phyloP scores from a whole-genome alignment of 495 filamentous ascomycete genomes.

The Penicillium parvum region DNA sequence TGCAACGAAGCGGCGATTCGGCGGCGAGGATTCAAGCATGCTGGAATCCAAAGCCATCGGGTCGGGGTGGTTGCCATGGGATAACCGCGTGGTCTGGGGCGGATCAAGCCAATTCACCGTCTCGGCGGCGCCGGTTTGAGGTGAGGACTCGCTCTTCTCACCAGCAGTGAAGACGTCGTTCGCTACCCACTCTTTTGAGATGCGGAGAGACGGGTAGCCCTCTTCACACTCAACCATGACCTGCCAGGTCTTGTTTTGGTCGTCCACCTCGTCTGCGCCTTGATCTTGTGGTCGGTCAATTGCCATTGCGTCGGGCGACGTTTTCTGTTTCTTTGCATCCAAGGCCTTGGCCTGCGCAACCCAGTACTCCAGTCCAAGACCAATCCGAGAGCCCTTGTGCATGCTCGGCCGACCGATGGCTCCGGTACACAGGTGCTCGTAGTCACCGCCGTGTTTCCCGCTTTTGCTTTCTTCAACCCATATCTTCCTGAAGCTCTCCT shows the following conservation, averaged over 20 bases:
- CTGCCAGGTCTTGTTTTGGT: constrained; percentile 30
- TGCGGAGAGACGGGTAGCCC: constrained; percentile 44
- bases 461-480: constrained; percentile 49
- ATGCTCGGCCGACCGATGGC: constrained; percentile 72
- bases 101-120: constrained; percentile 50
- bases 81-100: constrained; percentile 40
- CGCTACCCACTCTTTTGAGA: constrained; percentile 44
- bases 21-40: constrained; percentile 46
- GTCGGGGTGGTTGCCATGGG: constrained; percentile 34
- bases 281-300: constrained; percentile 29
- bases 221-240: constrained; percentile 46
- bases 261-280: constrained; percentile 16
- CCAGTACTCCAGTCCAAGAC: constrained; percentile 86
- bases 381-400: constrained; percentile 67
- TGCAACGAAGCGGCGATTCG: constrained; percentile 77
- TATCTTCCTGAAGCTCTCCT: constrained; percentile 59
- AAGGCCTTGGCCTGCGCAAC: constrained; percentile 53
- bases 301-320: constrained; percentile 32
- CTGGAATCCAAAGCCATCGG: constrained; percentile 44
- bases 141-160: constrained; percentile 19
- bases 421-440: constrained; percentile 45
- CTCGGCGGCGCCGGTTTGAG: constrained; percentile 17
- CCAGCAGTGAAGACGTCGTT: constrained; percentile 29
- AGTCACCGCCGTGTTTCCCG: constrained; percentile 38
- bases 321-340: constrained; percentile 33